Percentiles rank a stretch among this genome's conserved stretches.
phyloP scores from a whole-genome alignment of 2,329 filamentous ascomycete species.

The Colletotrichum sp. region DNA sequence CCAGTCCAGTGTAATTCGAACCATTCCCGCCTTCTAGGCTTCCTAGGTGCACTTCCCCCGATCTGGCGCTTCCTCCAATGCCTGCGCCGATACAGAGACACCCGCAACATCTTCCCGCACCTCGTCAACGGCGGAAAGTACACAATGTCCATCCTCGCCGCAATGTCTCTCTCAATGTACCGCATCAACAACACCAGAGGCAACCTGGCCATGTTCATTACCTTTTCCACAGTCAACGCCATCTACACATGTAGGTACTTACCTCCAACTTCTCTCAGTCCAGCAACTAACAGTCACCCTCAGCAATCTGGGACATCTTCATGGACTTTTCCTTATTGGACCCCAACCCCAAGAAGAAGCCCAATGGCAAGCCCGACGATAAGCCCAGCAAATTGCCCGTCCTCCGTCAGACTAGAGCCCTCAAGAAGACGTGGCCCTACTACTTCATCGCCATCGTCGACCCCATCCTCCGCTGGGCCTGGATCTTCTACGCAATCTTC shows the following conservation, averaged over 20 bases:
- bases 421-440: slow-evolving; percentile 82
- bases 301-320: slow-evolving; percentile 87
- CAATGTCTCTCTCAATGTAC: slow-evolving; percentile 81
- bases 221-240: slow-evolving; percentile 81
- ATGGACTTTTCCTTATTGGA: slow-evolving; percentile 82
- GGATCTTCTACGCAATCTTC: slow-evolving; percentile 93
- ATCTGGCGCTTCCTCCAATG: slow-evolving; percentile 94
- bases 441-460: slow-evolving; percentile 85
- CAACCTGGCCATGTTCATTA: slow-evolving; percentile 75
- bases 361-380: not conserved
- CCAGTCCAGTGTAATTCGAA: slow-evolving; percentile 83
- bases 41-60: slow-evolving; percentile 81
- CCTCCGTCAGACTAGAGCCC: slow-evolving; percentile 79
- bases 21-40: slow-evolving; percentile 83
- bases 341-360: not conserved
- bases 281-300: not conserved
- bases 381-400: not conserved
- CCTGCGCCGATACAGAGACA: slow-evolving; percentile 86
- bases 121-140: slow-evolving; percentile 95
- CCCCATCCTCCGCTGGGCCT: slow-evolving; percentile 86
- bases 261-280: not conserved
- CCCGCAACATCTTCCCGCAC: slow-evolving; percentile 87
- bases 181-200: slow-evolving; percentile 68
- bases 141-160: slow-evolving; percentile 79
- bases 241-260: slow-evolving; percentile 73